Evolutionary conservation across 352 stramenopile genomes (phyloP).

Genomic region (Thalassiosira mediterranea): DNA sequence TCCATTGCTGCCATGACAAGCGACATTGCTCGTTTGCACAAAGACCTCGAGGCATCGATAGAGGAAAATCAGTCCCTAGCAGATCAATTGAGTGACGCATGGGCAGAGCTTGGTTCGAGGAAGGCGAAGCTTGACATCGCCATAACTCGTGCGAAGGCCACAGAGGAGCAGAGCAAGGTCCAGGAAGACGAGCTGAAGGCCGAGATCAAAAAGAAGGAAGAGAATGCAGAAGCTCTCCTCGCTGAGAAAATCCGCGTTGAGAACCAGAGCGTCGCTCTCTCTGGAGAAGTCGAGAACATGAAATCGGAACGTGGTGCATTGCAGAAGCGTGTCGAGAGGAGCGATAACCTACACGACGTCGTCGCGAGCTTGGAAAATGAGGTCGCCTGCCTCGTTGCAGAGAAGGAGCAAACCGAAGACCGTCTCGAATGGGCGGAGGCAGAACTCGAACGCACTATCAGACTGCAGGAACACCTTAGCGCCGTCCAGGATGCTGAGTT

Average conservation of each 20-base stretch:
- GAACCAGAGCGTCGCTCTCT: not conserved
- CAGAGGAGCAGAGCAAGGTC: not conserved
- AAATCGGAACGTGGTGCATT: conserved; percentile 8
- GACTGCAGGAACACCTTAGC: not conserved
- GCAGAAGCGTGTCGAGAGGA: not conserved
- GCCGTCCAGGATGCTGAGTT: conserved; percentile 23
- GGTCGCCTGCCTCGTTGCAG: not conserved
- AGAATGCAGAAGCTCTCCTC: not conserved
- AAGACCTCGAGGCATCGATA: not conserved
- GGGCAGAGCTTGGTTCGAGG: not conserved
- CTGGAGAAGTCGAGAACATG: conserved; percentile 12
- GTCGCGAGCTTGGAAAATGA: not conserved
- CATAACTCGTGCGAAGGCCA: too few relatives aligned
- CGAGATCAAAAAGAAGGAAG: not conserved
- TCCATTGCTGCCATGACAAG: conserved; percentile 11
- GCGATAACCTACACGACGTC: not conserved
- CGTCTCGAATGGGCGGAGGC: not conserved
- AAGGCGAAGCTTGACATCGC: too few relatives aligned
- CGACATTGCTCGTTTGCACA: conserved; percentile 27
- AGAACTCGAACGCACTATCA: not conserved
- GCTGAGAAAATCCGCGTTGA: conserved; percentile 3
- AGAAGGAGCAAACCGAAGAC: not conserved
- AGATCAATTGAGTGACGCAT: not conserved
- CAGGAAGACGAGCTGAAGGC: not conserved
- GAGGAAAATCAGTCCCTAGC: not conserved